phyloP scores from a whole-genome alignment of 176 grass and related monocot genomes.

The Zizania latifolia region DNA sequence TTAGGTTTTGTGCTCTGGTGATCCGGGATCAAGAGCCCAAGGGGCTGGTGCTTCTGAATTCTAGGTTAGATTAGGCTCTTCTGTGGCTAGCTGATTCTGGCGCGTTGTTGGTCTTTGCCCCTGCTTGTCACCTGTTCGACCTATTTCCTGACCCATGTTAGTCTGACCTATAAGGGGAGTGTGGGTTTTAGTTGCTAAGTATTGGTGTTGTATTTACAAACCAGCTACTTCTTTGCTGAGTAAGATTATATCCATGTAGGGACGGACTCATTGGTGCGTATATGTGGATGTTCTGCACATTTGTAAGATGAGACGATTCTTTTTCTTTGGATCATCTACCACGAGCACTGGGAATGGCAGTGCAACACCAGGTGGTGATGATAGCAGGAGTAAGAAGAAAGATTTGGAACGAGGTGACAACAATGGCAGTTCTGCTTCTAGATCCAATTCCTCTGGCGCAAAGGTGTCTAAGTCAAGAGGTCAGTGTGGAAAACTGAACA shows the following conservation, averaged over 20 bases:
- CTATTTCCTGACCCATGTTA: not conserved
- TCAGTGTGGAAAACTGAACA: not conserved
- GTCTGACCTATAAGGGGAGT: not conserved
- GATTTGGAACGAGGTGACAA: not conserved
- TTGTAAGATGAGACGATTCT: conserved; percentile 27
- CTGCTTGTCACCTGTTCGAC: not conserved
- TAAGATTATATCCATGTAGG: not conserved
- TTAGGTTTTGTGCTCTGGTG: not conserved
- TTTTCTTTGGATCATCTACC: conserved; percentile 37
- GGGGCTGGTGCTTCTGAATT: not conserved
- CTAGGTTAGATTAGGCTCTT: not conserved
- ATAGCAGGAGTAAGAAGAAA: not conserved
- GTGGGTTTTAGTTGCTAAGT: not conserved
- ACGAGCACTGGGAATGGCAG: not conserved
- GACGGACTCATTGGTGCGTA: not conserved
- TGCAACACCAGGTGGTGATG: not conserved
- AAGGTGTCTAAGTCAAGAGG: conserved; percentile 9
- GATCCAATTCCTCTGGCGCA: not conserved
- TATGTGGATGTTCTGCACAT: not conserved
- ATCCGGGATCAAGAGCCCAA: not conserved
- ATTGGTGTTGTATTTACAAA: not conserved
- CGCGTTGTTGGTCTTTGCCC: not conserved
- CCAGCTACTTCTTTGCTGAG: not conserved
- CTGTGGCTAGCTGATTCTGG: not conserved
- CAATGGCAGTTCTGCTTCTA: not conserved